phyloP scores from a whole-genome alignment of 352 stramenopile species.

The Pythium graminicola region DNA sequence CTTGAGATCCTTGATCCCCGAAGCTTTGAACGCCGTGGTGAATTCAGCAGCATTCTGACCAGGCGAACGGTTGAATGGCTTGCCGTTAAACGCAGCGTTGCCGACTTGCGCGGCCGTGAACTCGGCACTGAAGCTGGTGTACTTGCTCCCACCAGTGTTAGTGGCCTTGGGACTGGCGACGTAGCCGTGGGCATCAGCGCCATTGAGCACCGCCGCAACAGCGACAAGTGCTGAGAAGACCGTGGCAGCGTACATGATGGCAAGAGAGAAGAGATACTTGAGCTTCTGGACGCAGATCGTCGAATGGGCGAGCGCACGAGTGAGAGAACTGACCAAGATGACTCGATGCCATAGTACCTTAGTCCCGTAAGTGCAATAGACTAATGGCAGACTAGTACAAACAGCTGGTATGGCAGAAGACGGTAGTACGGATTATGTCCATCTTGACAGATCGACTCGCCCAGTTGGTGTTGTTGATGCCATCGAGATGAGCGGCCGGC shows the following conservation, averaged over 20 bases:
- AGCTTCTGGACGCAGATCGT: no score
- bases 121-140: constrained; percentile 28
- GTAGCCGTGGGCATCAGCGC: constrained; percentile 23
- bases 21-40: constrained; percentile 7
- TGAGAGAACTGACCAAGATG: not conserved
- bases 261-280: no score
- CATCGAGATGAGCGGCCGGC: not conserved
- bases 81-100: constrained; percentile 26
- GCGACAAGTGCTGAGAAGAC: constrained; percentile 4
- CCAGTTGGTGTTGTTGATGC: not conserved
- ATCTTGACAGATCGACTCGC: not conserved
- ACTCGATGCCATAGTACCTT: not conserved
- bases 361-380: not conserved
- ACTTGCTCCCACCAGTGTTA: constrained; percentile 21
- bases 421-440: not conserved
- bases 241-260: constrained; percentile 6
- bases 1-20: constrained; percentile 5
- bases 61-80: constrained; percentile 24
- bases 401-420: not conserved
- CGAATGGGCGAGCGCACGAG: no score
- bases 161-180: constrained; percentile 21
- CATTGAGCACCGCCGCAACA: not conserved
- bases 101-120: constrained; percentile 20
- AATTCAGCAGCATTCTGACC: constrained; percentile 9
- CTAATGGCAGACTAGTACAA: not conserved